These are phyloP conservation scores for Prunus fruticosa DNA, from an alignment of 306 rosid species.

Conservation along the genomic window DNA sequence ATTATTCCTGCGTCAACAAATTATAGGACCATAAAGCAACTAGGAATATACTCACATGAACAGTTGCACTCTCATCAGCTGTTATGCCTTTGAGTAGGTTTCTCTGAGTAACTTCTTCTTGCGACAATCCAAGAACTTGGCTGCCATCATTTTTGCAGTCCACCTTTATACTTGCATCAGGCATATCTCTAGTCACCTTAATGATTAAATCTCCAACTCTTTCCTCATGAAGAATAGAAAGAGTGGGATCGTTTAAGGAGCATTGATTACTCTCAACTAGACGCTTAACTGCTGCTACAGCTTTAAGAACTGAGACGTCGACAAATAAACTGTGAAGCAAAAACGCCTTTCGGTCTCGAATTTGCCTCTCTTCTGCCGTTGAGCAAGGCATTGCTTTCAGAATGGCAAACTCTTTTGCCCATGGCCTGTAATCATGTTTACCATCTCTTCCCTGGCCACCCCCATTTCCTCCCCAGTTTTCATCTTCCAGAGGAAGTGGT, in stretches of 20 bases:
- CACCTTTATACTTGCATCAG: constrained; percentile 76
- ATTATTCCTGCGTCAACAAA: constrained; percentile 8
- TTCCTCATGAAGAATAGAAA: constrained; percentile 53
- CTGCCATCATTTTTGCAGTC: constrained; percentile 88
- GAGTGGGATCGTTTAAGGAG: constrained; percentile 30
- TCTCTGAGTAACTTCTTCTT: constrained; percentile 72
- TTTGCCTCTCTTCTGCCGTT: constrained; percentile 87
- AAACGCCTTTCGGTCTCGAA: constrained; percentile 90
- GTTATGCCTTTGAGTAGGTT: constrained; percentile 97
- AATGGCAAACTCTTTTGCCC: constrained; percentile 87
- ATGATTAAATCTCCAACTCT: constrained; percentile 66
- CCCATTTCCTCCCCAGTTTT: constrained; percentile 90
- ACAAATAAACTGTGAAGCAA: constrained; percentile 92
- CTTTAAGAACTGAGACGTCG: constrained; percentile 78
- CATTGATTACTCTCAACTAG: constrained; percentile 41
- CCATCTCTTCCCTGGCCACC: constrained; percentile 91
- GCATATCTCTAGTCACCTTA: constrained; percentile 71
- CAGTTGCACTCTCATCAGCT: constrained; percentile 98
- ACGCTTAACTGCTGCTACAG: constrained; percentile 64
- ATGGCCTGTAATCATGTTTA: constrained; percentile 64
- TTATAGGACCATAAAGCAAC: constrained; percentile 7
- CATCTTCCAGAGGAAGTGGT: constrained; percentile 83
- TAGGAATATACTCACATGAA: constrained; percentile 64
- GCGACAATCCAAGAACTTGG: constrained; percentile 64
- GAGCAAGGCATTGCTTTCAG: constrained; percentile 90